phyloP scores from a whole-genome alignment of 176 grass and related monocot species.

The Thinopyrum elongatum region DNA sequence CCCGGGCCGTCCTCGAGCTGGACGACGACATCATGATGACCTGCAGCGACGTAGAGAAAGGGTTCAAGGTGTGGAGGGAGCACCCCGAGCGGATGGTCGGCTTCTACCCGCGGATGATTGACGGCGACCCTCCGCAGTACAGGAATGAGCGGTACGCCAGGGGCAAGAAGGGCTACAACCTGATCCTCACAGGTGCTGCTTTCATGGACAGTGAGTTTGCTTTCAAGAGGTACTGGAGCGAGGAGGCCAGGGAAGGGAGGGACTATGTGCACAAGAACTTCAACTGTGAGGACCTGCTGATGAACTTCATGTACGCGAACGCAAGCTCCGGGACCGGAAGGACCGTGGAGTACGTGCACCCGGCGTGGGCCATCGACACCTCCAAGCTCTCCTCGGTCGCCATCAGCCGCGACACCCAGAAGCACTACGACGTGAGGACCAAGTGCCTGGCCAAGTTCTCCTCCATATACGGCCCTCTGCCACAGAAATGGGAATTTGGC shows the following conservation, averaged over 20 bases:
- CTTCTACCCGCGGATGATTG: constrained; percentile 88
- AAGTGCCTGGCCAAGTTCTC: constrained; percentile 79
- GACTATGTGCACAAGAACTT: constrained; percentile 78
- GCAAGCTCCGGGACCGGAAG: constrained; percentile 33
- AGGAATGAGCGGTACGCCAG: constrained; percentile 90
- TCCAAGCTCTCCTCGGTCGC: constrained; percentile 90
- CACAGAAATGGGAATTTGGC: constrained; percentile 64
- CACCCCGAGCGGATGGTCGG: constrained; percentile 86
- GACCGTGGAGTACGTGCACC: constrained; percentile 91
- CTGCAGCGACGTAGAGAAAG: constrained; percentile 94
- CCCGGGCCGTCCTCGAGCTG: constrained; percentile 82
- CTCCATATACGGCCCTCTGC: constrained; percentile 68
- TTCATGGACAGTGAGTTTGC: constrained; percentile 94
- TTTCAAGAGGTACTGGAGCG: constrained; percentile 83
- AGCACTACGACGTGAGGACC: constrained; percentile 80
- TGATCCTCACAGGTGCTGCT: constrained; percentile 89
- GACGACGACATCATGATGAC: constrained; percentile 99
- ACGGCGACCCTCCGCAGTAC: constrained; percentile 70
- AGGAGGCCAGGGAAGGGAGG: constrained; percentile 77
- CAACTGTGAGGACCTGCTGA: constrained; percentile 94
- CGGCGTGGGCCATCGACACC: constrained; percentile 96
- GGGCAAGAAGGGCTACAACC: constrained; percentile 88
- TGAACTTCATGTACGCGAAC: constrained; percentile 94
- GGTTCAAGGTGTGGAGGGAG: constrained; percentile 93
- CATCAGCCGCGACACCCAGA: constrained; percentile 83